These are phyloP conservation scores for Candida mesenterica DNA, from an alignment of 1,139 yeast species.

Conservation along the genomic window DNA sequence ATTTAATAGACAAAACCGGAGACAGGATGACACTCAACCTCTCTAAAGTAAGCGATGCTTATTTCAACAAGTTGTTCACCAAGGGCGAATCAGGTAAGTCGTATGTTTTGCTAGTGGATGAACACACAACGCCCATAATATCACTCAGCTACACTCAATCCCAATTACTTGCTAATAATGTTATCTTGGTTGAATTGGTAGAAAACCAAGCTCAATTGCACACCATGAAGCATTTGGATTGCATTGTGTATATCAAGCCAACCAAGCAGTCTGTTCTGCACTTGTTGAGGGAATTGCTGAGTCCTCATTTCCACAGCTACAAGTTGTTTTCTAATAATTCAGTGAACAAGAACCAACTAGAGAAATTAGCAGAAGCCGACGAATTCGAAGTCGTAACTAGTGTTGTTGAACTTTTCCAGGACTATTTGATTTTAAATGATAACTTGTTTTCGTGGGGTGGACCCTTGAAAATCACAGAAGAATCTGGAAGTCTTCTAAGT, in stretches of 20 bases:
- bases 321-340: slow-evolving; percentile 75
- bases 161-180: slow-evolving; percentile 73
- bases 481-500: slow-evolving; percentile 58
- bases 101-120: slow-evolving; percentile 75
- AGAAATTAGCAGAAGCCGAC: slow-evolving; percentile 86
- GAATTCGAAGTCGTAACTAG: slow-evolving; percentile 74
- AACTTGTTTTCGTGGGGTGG: slow-evolving; percentile 48
- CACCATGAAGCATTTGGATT: slow-evolving; percentile 74
- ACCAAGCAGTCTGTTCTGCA: slow-evolving; percentile 58
- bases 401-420: slow-evolving; percentile 83
- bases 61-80: slow-evolving; percentile 38
- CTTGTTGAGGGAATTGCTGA: slow-evolving; percentile 62
- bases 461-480: slow-evolving; percentile 25
- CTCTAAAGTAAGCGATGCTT: slow-evolving; percentile 33
- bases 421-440: slow-evolving; percentile 69
- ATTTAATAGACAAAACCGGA: no score
- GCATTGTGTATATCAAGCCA: slow-evolving; percentile 80
- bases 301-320: slow-evolving; percentile 79
- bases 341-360: slow-evolving; percentile 72
- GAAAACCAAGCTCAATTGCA: slow-evolving; percentile 63
- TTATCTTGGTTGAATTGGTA: slow-evolving; percentile 75
- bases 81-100: slow-evolving; percentile 35
- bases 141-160: slow-evolving; percentile 89
- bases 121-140: slow-evolving; percentile 74
- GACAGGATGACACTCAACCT: slow-evolving; percentile 31